These are phyloP conservation scores for Apiotrichum porosum DNA, from an alignment of 1,284 basidiomycete species.

Conservation along the genomic window DNA sequence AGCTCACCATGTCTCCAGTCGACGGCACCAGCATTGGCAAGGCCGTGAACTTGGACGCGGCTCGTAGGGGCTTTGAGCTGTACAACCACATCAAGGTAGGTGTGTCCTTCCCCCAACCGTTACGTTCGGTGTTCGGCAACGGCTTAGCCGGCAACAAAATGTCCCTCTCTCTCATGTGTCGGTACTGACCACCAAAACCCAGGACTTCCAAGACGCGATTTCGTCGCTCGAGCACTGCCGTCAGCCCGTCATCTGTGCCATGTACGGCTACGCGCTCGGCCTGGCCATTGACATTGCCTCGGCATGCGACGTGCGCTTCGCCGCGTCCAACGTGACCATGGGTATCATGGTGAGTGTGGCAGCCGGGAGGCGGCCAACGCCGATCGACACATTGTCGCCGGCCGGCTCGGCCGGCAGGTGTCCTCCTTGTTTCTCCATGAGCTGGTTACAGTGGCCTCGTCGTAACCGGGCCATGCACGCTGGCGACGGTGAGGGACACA, in stretches of 20 bases:
- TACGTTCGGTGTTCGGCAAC: conserved; percentile 9
- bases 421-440: neutral
- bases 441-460: neutral
- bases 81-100: conserved; percentile 56
- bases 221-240: conserved; percentile 64
- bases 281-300: conserved; percentile 67
- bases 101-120: too few species aligned
- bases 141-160: conserved; percentile 1
- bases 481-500: too few species aligned
- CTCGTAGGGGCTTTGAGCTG: conserved; percentile 55
- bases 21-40: conserved; percentile 4
- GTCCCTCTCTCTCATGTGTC: too few species aligned
- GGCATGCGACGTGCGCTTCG: conserved; percentile 77
- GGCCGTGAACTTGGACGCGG: conserved; percentile 51
- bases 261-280: conserved; percentile 71
- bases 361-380: neutral
- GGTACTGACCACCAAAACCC: too few species aligned
- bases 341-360: conserved; percentile 63
- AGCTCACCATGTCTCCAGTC: conserved; percentile 1
- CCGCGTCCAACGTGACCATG: conserved; percentile 61
- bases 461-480: too few species aligned
- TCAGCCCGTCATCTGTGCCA: conserved; percentile 78
- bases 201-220: conserved; percentile 68
- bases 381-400: neutral
- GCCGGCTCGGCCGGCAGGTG: neutral